Evolutionary conservation across 352 stramenopile species (phyloP).

Genomic region (Stramenopiles sp.): DNA sequence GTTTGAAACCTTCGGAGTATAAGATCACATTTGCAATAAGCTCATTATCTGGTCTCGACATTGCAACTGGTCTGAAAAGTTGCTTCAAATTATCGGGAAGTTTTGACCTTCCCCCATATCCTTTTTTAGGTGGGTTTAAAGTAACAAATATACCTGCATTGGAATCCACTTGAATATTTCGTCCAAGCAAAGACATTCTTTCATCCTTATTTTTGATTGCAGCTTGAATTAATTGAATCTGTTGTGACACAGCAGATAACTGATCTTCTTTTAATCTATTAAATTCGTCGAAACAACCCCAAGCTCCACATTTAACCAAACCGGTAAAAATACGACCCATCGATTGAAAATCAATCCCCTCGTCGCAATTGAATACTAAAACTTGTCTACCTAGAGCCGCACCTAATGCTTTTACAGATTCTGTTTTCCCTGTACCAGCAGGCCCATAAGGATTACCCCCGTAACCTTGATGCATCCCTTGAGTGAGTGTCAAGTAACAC

Average conservation of each 20-base stretch:
- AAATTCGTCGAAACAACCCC: constrained; percentile 84
- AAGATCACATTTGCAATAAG: constrained; percentile 65
- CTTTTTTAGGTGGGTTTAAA: constrained; percentile 62
- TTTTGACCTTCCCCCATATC: constrained; percentile 53
- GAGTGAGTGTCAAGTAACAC: constrained; percentile 63
- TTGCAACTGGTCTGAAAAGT: constrained; percentile 60
- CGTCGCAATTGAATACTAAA: constrained; percentile 62
- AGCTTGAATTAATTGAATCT: constrained; percentile 71
- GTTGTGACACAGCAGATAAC: constrained; percentile 56
- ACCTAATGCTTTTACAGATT: constrained; percentile 61
- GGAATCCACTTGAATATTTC: constrained; percentile 41
- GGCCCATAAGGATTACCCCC: constrained; percentile 64
- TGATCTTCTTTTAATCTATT: constrained; percentile 71
- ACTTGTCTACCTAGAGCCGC: constrained; percentile 50
- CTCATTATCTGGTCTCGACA: constrained; percentile 55
- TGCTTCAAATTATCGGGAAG: constrained; percentile 62
- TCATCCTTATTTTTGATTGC: constrained; percentile 36
- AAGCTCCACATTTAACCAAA: constrained; percentile 58
- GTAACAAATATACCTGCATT: constrained; percentile 77
- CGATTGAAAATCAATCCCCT: constrained; percentile 63
- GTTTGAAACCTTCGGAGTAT: constrained; percentile 46
- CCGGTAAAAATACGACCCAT: constrained; percentile 78
- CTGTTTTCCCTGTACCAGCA: constrained; percentile 64
- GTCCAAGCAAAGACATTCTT: constrained; percentile 35
- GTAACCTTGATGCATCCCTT: constrained; percentile 59